Percentiles rank a stretch among this genome's conserved stretches.
Evolutionary conservation across 2,329 filamentous ascomycete genomes (phyloP).

Genomic region (Xylariales sp.): DNA sequence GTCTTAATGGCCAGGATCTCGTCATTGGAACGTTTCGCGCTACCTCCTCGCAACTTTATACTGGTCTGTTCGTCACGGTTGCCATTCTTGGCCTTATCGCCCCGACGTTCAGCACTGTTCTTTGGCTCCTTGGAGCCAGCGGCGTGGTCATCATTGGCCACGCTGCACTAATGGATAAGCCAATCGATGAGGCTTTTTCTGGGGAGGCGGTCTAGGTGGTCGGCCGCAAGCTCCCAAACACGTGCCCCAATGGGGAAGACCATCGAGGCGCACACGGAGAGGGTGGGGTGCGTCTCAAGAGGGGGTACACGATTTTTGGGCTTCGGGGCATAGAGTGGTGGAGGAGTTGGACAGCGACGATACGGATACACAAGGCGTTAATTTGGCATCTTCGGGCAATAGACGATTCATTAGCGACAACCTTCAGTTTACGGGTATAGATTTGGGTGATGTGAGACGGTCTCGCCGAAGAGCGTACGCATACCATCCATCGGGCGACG

Average conservation of each 20-base stretch:
- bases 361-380: conserved; percentile 51
- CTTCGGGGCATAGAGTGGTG: conserved; percentile 43
- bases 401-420: conserved; percentile 55
- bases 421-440: conserved; percentile 56
- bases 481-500: conserved; percentile 36
- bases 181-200: conserved; percentile 99
- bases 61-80: conserved; percentile 74
- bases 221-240: conserved; percentile 97
- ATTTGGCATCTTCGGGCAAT: conserved; percentile 37
- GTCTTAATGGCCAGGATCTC: conserved; percentile 82
- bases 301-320: conserved; percentile 34
- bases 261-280: conserved; percentile 84
- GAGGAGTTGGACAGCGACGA: conserved; percentile 65
- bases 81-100: conserved; percentile 83
- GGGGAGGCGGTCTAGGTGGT: conserved; percentile 99
- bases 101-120: conserved; percentile 76
- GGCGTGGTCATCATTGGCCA: conserved; percentile 93
- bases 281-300: conserved; percentile 55
- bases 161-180: conserved; percentile 94
- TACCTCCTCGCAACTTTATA: conserved; percentile 92
- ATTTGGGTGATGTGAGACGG: conserved; percentile 43
- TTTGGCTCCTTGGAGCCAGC: conserved; percentile 95
- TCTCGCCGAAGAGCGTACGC: conserved; percentile 32
- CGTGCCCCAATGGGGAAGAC: conserved; percentile 99
- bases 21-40: conserved; percentile 79